These are phyloP conservation scores for Fusarium aywerte DNA, from an alignment of 2,329 filamentous ascomycete species.

Conservation along the genomic window DNA sequence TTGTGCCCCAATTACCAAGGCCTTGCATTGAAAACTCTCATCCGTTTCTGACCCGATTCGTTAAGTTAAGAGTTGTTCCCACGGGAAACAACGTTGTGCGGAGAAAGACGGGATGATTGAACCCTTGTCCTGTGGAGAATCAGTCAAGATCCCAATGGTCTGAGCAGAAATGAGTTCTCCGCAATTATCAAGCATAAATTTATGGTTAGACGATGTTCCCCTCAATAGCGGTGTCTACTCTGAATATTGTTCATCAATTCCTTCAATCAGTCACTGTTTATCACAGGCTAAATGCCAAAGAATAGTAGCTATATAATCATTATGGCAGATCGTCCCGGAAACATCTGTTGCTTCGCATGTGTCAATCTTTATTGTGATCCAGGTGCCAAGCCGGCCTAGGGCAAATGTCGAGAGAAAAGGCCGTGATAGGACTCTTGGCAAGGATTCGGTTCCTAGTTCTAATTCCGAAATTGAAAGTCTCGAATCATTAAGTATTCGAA, in stretches of 20 bases:
- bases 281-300: too few relatives aligned
- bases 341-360: neutral
- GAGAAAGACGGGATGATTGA: neutral
- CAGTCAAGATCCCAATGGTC: neutral
- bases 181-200: conserved; percentile 1
- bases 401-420: neutral
- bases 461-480: neutral
- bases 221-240: too few relatives aligned
- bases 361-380: neutral
- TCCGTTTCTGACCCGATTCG: neutral
- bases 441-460: neutral
- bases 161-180: neutral
- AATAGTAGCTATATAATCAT: too few relatives aligned
- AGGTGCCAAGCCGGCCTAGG: neutral
- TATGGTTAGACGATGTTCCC: neutral
- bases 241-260: too few relatives aligned
- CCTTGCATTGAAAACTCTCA: too few relatives aligned
- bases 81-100: neutral
- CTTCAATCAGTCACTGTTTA: too few relatives aligned
- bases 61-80: neutral
- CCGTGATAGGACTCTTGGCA: neutral
- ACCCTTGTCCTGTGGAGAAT: neutral
- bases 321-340: neutral
- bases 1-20: neutral
- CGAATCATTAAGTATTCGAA: neutral